Conservation (phyloP, 164 flowering plant genomes). For the Hamamelis virginiana region DNA sequence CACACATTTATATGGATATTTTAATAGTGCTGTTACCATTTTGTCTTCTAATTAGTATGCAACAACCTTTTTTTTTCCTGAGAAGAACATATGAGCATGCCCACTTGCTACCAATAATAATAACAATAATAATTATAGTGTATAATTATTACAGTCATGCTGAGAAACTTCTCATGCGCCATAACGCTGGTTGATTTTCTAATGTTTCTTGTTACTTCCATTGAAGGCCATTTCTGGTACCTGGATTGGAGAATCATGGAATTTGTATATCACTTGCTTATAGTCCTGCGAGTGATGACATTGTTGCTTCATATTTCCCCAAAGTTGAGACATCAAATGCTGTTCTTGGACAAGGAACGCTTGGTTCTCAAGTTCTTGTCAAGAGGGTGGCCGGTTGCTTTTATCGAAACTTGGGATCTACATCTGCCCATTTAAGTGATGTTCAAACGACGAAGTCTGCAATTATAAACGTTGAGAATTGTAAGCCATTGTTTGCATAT, state of each 20-base stretch:
- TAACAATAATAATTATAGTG: no score
- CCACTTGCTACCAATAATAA: no score
- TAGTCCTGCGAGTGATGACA: not conserved
- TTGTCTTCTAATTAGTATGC: no score
- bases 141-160: no score
- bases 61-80: no score
- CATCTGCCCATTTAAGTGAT: not conserved
- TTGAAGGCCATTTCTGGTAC: slow-evolving; percentile 1
- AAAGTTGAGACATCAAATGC: not conserved
- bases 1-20: no score
- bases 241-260: slow-evolving; percentile 1
- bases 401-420: slow-evolving; percentile 2
- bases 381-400: slow-evolving; percentile 2
- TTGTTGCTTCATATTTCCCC: slow-evolving; percentile 2
- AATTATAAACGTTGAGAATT: not conserved
- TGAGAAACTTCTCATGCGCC: no score
- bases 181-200: no score
- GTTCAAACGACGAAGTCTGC: not conserved
- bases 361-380: not conserved
- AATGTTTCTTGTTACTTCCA: not conserved
- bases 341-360: not conserved
- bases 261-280: slow-evolving; percentile 3
- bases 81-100: no score
- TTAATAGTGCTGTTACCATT: no score
- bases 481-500: not conserved